Percentiles rank a stretch among this genome's conserved stretches.
Evolutionary conservation across 2,329 filamentous ascomycete genomes (phyloP).

Genomic region (Lasiodiplodia hormozganensis): DNA sequence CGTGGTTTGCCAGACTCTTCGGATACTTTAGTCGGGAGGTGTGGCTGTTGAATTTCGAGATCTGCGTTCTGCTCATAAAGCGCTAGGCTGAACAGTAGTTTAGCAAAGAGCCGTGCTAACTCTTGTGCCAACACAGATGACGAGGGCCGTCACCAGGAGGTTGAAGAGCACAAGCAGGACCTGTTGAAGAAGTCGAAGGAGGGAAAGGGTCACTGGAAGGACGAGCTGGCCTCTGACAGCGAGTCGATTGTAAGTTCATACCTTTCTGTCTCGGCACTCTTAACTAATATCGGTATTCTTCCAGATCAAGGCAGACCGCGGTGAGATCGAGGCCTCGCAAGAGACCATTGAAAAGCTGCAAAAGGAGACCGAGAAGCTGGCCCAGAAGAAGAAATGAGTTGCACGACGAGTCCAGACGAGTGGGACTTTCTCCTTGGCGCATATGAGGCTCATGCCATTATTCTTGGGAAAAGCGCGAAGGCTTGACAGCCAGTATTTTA

Average conservation of each 20-base stretch:
- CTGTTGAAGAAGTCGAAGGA: slow-evolving; percentile 52
- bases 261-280: background rate
- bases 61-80: background rate
- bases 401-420: background rate
- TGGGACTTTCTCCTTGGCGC: background rate
- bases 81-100: background rate
- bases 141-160: slow-evolving; percentile 46
- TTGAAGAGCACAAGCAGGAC: slow-evolving; percentile 53
- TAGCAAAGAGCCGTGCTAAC: background rate
- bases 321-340: slow-evolving; percentile 51
- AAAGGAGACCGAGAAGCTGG: slow-evolving; percentile 50
- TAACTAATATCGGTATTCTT: slow-evolving; percentile 25
- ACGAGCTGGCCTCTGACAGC: slow-evolving; percentile 50
- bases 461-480: background rate
- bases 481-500: background rate
- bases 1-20: no score
- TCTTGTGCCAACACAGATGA: slow-evolving; percentile 36
- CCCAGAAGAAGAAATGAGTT: slow-evolving; percentile 35
- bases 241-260: slow-evolving; percentile 38
- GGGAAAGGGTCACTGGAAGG: slow-evolving; percentile 52
- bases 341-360: slow-evolving; percentile 54
- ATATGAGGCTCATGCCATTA: background rate
- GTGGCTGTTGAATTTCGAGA: background rate
- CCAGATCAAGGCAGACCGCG: slow-evolving; percentile 50
- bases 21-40: background rate